Evolutionary conservation across 2,329 filamentous ascomycete species (phyloP).

Genomic region (Fonsecaea erecta): DNA sequence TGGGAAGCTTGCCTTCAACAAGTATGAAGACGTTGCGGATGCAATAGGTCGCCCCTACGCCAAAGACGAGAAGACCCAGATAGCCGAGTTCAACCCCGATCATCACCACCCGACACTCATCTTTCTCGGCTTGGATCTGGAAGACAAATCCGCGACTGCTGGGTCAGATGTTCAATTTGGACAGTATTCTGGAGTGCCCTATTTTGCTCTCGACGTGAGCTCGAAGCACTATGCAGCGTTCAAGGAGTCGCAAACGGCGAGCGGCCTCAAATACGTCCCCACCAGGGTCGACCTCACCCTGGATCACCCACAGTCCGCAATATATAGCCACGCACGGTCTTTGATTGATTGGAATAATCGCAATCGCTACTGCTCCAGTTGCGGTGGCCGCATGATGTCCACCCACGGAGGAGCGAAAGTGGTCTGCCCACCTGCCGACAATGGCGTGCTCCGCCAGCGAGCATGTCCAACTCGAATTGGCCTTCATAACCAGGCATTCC

Average conservation of each 20-base stretch:
- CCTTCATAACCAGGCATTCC: slow-evolving; percentile 88
- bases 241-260: background rate
- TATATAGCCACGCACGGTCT: slow-evolving; percentile 63
- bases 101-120: slow-evolving; percentile 71
- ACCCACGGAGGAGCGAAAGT: slow-evolving; percentile 52
- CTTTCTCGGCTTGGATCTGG: slow-evolving; percentile 82
- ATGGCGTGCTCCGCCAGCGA: slow-evolving; percentile 48
- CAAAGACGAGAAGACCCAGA: slow-evolving; percentile 70
- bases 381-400: slow-evolving; percentile 75
- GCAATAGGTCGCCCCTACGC: slow-evolving; percentile 76
- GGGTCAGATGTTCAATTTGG: slow-evolving; percentile 51
- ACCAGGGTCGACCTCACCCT: slow-evolving; percentile 26
- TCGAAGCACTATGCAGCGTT: slow-evolving; percentile 13
- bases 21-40: slow-evolving; percentile 68
- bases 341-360: slow-evolving; percentile 92
- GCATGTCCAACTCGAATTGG: slow-evolving; percentile 81
- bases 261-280: slow-evolving; percentile 17
- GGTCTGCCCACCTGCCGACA: slow-evolving; percentile 49
- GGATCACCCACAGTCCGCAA: slow-evolving; percentile 19
- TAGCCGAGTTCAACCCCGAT: slow-evolving; percentile 74
- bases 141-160: slow-evolving; percentile 16
- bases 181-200: slow-evolving; percentile 75
- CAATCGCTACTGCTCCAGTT: slow-evolving; percentile 88
- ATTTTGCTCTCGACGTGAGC: slow-evolving; percentile 88
- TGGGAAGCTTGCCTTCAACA: slow-evolving; percentile 68